Evolutionary conservation across 2,329 filamentous ascomycete species (phyloP), one percentile per base, ranked within the genome.

Genomic region (Thelonectria discophora): DNA sequence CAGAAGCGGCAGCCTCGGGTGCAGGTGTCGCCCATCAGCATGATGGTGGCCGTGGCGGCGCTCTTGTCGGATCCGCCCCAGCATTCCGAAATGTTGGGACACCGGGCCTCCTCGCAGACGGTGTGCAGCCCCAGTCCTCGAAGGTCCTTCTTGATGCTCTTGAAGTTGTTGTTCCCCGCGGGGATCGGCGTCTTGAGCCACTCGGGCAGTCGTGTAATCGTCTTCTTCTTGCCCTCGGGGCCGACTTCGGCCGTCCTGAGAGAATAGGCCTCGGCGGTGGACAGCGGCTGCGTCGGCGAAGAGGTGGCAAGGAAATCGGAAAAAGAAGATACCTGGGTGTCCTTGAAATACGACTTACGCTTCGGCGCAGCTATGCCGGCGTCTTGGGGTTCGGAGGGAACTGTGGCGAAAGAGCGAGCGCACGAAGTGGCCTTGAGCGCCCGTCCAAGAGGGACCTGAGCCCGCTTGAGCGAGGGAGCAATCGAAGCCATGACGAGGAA

Each of bases 11-110:
- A 99, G 17, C 94, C 95, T 62, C 95, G 87, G 17, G 95, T 99
- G 79, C 95, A 99, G 9, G 94, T 98, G 77, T 99, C 95, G 66
- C 95, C 95, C 94, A 98, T 98, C 49, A 99, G 82, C 95, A 99
- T 99, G 78, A 99, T 98, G 11, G 95, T 99, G 2, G 95, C 95
- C 32, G 95, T 99, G 5, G 95, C 95, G 24, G 93, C 90, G 67
- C 88, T 90, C 81, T 97, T 97, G 76, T 90, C 88, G 74, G 84
- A 88, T 34, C 95, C 95, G 64, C 95, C 95, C 95, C 95, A 99
- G 82, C 95, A 99, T 76, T 98, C 94, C 65, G 91, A 93, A 63
- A 99, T 97, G 78, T 99, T 99, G 63, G 95, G 95, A 78, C 95
- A 99, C 67, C 93, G 88, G 1, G 95, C 95, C 81, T 99, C 95